A percentile compares a stretch with the other conserved stretches of the same genome.
Conservation (phyloP, 2,329 filamentous ascomycete genomes). For the Hypoxylon sp. region DNA sequence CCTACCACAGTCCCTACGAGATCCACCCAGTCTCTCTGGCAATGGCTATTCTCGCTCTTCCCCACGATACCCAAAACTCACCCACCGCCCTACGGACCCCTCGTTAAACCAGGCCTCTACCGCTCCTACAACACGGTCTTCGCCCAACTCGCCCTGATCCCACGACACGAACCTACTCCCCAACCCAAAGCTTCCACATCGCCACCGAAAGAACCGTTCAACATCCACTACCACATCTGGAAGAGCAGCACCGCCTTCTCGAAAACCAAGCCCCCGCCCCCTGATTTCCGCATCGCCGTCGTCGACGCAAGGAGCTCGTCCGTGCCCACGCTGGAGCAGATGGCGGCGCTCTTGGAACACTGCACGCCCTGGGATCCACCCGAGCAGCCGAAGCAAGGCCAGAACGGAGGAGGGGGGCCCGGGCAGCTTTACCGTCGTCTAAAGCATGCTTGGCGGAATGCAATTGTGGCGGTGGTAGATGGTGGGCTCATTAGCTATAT, state of each 20-base stretch:
- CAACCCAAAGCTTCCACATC: conserved; percentile 45
- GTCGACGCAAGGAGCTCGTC: conserved; percentile 79
- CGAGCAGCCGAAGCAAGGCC: conserved; percentile 58
- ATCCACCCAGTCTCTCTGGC: conserved; percentile 59
- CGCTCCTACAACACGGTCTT: conserved; percentile 81
- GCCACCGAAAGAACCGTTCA: conserved; percentile 70
- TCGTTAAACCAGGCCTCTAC: conserved; percentile 75
- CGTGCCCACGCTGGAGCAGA: conserved; percentile 80
- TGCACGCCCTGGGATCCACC: conserved; percentile 78
- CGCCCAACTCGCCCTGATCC: conserved; percentile 80
- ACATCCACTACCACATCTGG: conserved; percentile 85
- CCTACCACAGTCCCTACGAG: conserved; percentile 37
- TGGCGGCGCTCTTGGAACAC: conserved; percentile 78
- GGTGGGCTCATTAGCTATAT: conserved; percentile 91
- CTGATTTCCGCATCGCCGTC: conserved; percentile 89
- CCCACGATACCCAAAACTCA: conserved; percentile 44
- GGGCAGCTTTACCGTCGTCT: conserved; percentile 77
- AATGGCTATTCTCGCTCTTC: conserved; percentile 69
- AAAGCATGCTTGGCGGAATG: conserved; percentile 87
- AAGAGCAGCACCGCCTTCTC: conserved; percentile 79
- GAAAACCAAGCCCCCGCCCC: conserved; percentile 82
- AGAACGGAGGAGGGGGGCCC: conserved; percentile 60
- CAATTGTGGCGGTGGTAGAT: conserved; percentile 90
- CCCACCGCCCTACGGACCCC: conserved; percentile 65
- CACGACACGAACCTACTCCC: conserved; percentile 73